Conservation (phyloP, 192 early-diverging fungal species). For the Neocallimastix lanati region DNA sequence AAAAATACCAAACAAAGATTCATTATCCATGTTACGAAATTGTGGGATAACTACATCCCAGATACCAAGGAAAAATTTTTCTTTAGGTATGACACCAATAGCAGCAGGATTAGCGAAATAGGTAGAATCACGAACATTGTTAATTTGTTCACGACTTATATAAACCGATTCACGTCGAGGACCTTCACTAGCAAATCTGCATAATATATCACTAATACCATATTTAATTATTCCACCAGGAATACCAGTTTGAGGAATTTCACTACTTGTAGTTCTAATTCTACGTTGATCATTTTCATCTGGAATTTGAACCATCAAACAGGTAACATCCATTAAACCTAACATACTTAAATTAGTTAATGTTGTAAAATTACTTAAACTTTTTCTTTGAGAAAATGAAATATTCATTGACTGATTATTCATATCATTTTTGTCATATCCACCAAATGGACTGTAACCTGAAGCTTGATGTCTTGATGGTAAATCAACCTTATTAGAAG, state of each 20-base stretch:
- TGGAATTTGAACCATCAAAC: slow-evolving; percentile 52
- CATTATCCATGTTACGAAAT: slow-evolving; percentile 68
- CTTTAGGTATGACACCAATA: slow-evolving; percentile 4
- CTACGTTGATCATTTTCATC: slow-evolving; percentile 67
- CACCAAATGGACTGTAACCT: background rate
- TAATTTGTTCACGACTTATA: background rate
- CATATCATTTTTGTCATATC: background rate
- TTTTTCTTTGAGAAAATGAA: background rate
- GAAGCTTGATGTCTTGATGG: background rate
- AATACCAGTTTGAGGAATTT: slow-evolving; percentile 39
- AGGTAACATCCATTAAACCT: slow-evolving; percentile 81
- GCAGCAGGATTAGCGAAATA: background rate
- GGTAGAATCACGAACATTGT: background rate
- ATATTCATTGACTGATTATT: slow-evolving; percentile 5
- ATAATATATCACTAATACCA: slow-evolving; percentile 70
- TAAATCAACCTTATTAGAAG: background rate
- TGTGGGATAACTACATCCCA: slow-evolving; percentile 77
- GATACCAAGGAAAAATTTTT: slow-evolving; percentile 43
- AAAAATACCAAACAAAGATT: slow-evolving; percentile 75
- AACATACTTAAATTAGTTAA: slow-evolving; percentile 59
- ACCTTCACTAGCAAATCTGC: slow-evolving; percentile 4
- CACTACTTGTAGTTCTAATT: slow-evolving; percentile 62
- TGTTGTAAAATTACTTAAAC: slow-evolving; percentile 54
- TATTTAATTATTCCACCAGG: slow-evolving; percentile 38
- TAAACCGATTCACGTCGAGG: background rate